Base-by-base conservation (phyloP, 768 basidiomycete species). In the Cystobasidium tubakii region DNA sequence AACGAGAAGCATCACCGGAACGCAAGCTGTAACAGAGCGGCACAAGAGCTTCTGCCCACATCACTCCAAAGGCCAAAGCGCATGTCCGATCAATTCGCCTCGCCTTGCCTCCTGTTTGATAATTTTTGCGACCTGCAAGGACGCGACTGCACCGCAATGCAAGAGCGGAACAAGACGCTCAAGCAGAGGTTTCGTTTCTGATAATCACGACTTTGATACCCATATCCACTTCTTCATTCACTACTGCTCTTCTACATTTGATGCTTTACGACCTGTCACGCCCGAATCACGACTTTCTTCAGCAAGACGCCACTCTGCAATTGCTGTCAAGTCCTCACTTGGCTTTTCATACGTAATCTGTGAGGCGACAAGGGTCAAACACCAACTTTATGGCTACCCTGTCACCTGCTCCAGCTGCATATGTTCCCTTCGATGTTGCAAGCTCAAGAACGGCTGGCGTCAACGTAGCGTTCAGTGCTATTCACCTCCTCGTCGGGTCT, bases 401-500 rank as follows among this genome's bases (percentile, higher is more conserved):
- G n/a, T 4, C n/a, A 9, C 46, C 63, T 3, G 12, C 66, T 29
- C 1, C 44, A n/a, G 6, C 54, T 27, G 27, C n/a, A 13, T 71
- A 71, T 31, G 19, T 60, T 12, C 54, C 69, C 9, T 60, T 57
- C 34, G 23, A 34, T 33, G 33, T 17, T 36, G 50, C 34, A 6
- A 39, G 17, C 3, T 71, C 69, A n/a, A 23, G 69, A n/a, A 42
- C 54, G 3, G 31, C 33, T 34, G 54, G 4, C 34, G 69, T 60
- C 34, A 34, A 42, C 19, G 23, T 71, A 29, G 54, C 69, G 4
- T 76, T 67, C 65, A 36, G 62, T 29, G 33, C 72, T 55, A 10
- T 42, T 1, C 65, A 63, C 34, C 63, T 76, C 42, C 1, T 74
- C 43, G 1, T 74, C 13, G 73, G 62, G 27, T 31, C 43, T 27